Conservation (phyloP, 1,284 basidiomycete species). For the Rhodotorula sp. region DNA sequence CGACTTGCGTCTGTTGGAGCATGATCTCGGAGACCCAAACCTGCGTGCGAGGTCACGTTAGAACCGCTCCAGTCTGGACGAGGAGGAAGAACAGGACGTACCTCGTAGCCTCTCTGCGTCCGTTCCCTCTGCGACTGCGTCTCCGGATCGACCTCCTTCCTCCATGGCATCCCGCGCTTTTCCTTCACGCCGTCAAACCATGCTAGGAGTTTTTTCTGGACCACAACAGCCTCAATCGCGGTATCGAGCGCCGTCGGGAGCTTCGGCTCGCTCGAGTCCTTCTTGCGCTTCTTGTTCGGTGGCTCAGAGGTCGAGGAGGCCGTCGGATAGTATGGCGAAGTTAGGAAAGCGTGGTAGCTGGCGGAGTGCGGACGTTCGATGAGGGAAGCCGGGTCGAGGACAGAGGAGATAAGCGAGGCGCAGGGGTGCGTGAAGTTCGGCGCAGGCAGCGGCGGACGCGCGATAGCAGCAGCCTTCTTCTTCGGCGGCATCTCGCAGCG, state of each 20-base stretch:
- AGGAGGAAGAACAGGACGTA: slow-evolving; percentile 45
- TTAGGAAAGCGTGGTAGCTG: slow-evolving; percentile 33
- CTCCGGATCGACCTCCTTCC: slow-evolving; percentile 62
- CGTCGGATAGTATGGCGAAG: slow-evolving; percentile 10
- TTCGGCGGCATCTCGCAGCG: slow-evolving; percentile 7
- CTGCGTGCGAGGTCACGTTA: not conserved
- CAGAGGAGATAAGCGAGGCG: not conserved
- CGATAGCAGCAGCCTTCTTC: not conserved
- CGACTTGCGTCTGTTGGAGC: slow-evolving; percentile 86
- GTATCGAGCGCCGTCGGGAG: slow-evolving; percentile 4
- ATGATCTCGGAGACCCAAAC: slow-evolving; percentile 72
- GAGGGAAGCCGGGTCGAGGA: not conserved
- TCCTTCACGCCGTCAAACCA: slow-evolving; percentile 69
- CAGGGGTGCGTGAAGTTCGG: slow-evolving; percentile 23
- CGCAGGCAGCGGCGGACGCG: not conserved
- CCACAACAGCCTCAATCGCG: slow-evolving; percentile 10
- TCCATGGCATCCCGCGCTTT: slow-evolving; percentile 78
- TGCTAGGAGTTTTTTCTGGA: slow-evolving; percentile 41
- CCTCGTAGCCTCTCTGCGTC: slow-evolving; percentile 75
- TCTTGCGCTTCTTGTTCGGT: slow-evolving; percentile 21
- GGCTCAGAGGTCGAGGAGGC: not conserved
- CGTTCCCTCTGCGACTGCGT: slow-evolving; percentile 56
- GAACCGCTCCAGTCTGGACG: not conserved
- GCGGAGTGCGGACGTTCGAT: slow-evolving; percentile 18
- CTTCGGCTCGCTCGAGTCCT: not conserved